Percentiles rank a stretch among this genome's conserved stretches.
phyloP scores from a whole-genome alignment of 768 basidiomycete genomes.

The Termitomyces sp. region DNA sequence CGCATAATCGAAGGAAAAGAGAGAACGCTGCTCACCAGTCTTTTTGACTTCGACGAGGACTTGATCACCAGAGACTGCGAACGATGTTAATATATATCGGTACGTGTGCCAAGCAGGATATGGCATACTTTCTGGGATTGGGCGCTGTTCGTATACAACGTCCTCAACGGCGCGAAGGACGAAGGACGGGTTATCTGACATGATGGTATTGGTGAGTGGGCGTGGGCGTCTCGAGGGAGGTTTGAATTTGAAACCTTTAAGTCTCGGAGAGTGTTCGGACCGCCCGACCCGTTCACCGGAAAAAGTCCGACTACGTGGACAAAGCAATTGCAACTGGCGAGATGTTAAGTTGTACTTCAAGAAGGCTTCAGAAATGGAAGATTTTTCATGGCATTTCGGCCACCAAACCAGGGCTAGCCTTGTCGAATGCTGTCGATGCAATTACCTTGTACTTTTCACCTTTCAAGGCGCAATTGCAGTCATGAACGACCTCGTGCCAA shows the following conservation, averaged over 20 bases:
- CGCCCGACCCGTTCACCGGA: constrained; percentile 8
- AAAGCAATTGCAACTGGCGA: too few species aligned
- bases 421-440: too few species aligned
- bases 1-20: neutral
- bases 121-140: constrained; percentile 65
- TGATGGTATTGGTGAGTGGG: constrained; percentile 26
- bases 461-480: too few species aligned
- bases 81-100: neutral
- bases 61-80: constrained; percentile 65
- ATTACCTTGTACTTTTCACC: too few species aligned
- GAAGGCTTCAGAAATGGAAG: too few species aligned
- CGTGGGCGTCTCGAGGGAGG: constrained; percentile 2
- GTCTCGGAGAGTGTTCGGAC: constrained; percentile 7
- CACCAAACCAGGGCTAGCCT: too few species aligned
- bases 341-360: too few species aligned
- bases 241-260: neutral
- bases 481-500: neutral
- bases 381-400: too few species aligned
- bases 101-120: neutral
- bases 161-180: constrained; percentile 69
- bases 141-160: constrained; percentile 67
- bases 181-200: constrained; percentile 78
- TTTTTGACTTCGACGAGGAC: constrained; percentile 90
- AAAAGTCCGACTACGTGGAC: too few species aligned
- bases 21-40: constrained; percentile 54